Base-by-base conservation (phyloP, 495 filamentous ascomycete species). In the Parmelia sp. region DNA sequence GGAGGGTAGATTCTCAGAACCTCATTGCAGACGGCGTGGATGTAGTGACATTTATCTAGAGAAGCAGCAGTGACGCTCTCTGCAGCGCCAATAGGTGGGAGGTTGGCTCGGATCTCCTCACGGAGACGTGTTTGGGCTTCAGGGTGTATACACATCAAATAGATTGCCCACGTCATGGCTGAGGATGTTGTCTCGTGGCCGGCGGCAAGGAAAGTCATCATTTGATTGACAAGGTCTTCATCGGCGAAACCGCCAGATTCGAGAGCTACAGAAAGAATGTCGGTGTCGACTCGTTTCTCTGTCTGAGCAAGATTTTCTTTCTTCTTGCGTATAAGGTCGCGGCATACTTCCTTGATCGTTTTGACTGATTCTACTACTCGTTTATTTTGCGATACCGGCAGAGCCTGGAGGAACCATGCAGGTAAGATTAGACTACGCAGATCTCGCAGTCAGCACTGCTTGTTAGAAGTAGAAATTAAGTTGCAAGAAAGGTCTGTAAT, bases 131-230 rank as follows among this genome's bases (percentile, higher is more conserved):
- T 70, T 66, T 89, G 86, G 1, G 83, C 72, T 8, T 81, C 76
- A 0, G 80, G 83, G 68, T 88, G 75, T 62, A 83, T 78, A 76
- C 79, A 84, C 29, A 88, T 73, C 0, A 80, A 74, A 64, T 86
- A 86, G 23, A 83, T 68, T 10, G 83, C 79, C 86, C 86, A 89
- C 57, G 79, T 79, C 66, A 88, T 73, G 15, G 84, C 79, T 8
- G 82, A 75, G 3, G 86, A 78, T 11, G 86, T 88, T 11, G 86
- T 89, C 77, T 96, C 93, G 72, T 97, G 93, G 23, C 93, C 93
- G 0, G 93, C 92, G 1, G 87, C 89, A 4, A 96, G 85, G 78
- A 97, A 96, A 4, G 92, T 97, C 91, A 96, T 96, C 72, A 94
- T 82, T 71, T 97, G 92, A 71, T 96, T 90, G 47, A 90, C 79